Percentiles rank a stretch among this genome's conserved stretches.
Evolutionary conservation across 257 asterid genomes (phyloP).

Genomic region (Craterostigma plantagineum): DNA sequence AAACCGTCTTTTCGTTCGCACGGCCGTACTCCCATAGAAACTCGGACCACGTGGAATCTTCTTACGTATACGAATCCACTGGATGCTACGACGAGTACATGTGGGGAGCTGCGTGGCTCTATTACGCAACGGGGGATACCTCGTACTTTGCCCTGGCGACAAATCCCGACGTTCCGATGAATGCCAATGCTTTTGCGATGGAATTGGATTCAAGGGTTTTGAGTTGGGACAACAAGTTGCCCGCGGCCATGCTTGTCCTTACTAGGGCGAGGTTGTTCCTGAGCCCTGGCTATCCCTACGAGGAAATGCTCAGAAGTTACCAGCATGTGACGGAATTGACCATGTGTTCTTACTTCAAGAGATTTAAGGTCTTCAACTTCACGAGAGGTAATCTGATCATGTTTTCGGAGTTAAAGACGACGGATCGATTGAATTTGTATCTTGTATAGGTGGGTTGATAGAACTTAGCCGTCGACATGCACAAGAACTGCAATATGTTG

Average conservation of each 20-base stretch:
- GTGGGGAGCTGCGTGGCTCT: constrained; percentile 83
- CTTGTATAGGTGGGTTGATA: constrained; percentile 34
- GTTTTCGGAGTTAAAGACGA: neutral
- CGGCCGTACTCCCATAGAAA: constrained; percentile 43
- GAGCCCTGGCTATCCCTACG: constrained; percentile 84
- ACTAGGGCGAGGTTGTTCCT: constrained; percentile 47
- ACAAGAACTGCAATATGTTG: constrained; percentile 57
- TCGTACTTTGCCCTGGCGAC: constrained; percentile 47
- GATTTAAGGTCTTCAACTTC: constrained; percentile 52
- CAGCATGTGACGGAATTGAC: constrained; percentile 51
- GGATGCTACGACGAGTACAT: constrained; percentile 57
- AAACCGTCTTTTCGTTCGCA: constrained; percentile 39
- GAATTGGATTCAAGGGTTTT: constrained; percentile 45
- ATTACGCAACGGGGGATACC: constrained; percentile 62
- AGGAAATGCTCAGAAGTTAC: constrained; percentile 49
- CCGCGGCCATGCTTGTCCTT: constrained; percentile 69
- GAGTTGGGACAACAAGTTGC: constrained; percentile 86
- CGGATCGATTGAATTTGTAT: neutral
- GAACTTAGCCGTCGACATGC: constrained; percentile 34
- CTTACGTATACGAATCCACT: constrained; percentile 59
- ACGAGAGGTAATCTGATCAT: constrained; percentile 21
- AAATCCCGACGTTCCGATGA: constrained; percentile 15
- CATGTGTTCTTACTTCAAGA: constrained; percentile 66
- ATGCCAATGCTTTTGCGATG: constrained; percentile 25
- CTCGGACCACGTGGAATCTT: constrained; percentile 40